A percentile compares a stretch with the other conserved stretches of the same genome.
Conservation (phyloP, 805 yeast genomes). For the Pichia insulana region DNA sequence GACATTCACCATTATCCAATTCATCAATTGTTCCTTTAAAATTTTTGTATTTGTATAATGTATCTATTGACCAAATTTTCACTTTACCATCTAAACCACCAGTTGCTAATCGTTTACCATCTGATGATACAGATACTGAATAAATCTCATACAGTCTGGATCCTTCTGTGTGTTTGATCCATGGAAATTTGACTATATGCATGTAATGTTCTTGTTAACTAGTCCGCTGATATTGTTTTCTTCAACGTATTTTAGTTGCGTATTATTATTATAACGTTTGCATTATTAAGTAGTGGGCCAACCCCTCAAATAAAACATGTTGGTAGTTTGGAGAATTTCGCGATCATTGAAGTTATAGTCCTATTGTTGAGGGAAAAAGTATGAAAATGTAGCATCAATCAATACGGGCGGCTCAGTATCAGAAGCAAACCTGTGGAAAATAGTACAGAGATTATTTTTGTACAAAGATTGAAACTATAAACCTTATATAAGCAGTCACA, state of each 20-base stretch:
- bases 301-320: no score
- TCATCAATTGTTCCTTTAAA: constrained; percentile 12
- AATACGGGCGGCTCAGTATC: no score
- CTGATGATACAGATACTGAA: constrained; percentile 70
- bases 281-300: no score
- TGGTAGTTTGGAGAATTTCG: no score
- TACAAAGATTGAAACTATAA: no score
- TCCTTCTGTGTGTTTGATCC: constrained; percentile 73
- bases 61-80: constrained; percentile 72
- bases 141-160: constrained; percentile 76
- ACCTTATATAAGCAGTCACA: no score
- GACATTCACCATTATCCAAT: constrained; percentile 25
- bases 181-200: constrained; percentile 61
- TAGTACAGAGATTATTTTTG: no score
- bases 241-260: neutral
- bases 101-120: constrained; percentile 79
- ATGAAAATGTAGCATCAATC: no score
- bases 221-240: neutral
- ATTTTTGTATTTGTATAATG: constrained; percentile 37
- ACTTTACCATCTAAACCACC: constrained; percentile 94
- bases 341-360: no score
- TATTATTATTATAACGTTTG: no score
- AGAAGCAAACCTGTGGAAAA: no score
- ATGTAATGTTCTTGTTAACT: constrained; percentile 25
- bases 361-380: no score